Evolutionary conservation across 1,139 yeast species (phyloP), one percentile per base, ranked within the genome.

Genomic region (Wickerhamomyces sp.): DNA sequence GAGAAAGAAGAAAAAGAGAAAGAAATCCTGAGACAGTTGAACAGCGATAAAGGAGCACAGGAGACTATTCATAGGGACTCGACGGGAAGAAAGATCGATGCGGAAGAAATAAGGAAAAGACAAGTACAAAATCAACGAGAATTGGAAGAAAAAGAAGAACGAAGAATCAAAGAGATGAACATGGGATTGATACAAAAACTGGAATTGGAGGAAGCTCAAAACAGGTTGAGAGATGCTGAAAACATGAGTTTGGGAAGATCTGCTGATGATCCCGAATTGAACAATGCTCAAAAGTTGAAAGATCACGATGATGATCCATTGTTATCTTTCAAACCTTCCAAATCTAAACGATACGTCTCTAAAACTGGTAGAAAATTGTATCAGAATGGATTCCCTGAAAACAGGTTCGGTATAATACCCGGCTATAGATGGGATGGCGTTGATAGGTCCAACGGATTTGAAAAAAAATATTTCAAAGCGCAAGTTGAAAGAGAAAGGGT

Each of bases 341-440:
- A 39, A 20, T 24, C 33, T 1, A 39, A 32, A 11, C 37, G 41
- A 21, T 31, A 41, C 23, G 40, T 47, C 5, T 50, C 54, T 8
- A 12, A 37, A 29, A 48, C 42, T 30, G 75, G 73, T 3, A 47
- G 78, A 37, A 69, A 68, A 37, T 50, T 66, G 18, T 79, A 69
- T 43, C 37, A 39, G 16, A 63, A 67, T 15, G 77, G 84, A 0
- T 74, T 61, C 37, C 75, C 86, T 0, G 74, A 74, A 18, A 89
- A 89, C 52, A 59, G 97, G 42, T 89, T 86, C 58, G 72, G 72
- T 4, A 79, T 89, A 15, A 62, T 63, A 6, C 95, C 96, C 0
- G 96, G 97, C 1, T 66, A 68, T 45, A 65, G 86, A 38, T 89
- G 97, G 97, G 97, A 89, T 55, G 97, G 97, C 0, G 79, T 88